phyloP scores from a whole-genome alignment of 2,329 filamentous ascomycete species.

The Xylariaceae sp. region DNA sequence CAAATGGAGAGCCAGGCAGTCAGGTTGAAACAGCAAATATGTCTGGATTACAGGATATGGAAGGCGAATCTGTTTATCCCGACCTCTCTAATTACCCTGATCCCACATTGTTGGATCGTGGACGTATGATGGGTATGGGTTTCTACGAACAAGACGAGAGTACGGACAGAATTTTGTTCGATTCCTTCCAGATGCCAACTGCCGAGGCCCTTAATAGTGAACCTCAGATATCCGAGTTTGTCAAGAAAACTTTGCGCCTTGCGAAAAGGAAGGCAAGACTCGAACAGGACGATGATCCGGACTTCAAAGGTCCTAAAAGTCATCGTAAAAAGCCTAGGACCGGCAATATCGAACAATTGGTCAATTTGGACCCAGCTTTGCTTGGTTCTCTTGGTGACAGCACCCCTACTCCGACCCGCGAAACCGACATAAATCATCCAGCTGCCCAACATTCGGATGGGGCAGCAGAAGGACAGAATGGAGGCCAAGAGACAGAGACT shows the following conservation, averaged over 20 bases:
- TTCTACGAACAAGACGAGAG: conserved; percentile 67
- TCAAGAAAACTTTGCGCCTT: conserved; percentile 61
- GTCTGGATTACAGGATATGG: conserved; percentile 40
- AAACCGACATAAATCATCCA: conserved; percentile 21
- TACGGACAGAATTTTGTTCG: conserved; percentile 64
- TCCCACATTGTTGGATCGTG: conserved; percentile 53
- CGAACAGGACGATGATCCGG: conserved; percentile 61
- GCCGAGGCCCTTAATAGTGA: conserved; percentile 52
- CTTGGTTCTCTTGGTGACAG: conserved; percentile 44
- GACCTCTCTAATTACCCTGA: conserved; percentile 51
- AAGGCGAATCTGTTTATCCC: conserved; percentile 39
- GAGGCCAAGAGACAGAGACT: conserved; percentile 29
- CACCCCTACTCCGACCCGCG: conserved; percentile 33
- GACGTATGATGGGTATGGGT: conserved; percentile 63
- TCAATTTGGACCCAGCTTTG: conserved; percentile 62
- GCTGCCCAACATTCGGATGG: conserved; percentile 23
- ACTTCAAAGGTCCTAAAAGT: conserved; percentile 54
- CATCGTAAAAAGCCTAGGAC: conserved; percentile 52
- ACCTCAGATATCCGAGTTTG: conserved; percentile 58
- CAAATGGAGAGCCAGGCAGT: conserved; percentile 33
- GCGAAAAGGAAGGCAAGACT: conserved; percentile 60
- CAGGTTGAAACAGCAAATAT: conserved; percentile 41
- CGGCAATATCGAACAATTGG: conserved; percentile 45
- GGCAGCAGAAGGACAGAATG: conserved; percentile 18
- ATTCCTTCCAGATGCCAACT: conserved; percentile 62